Evolutionary conservation across 2,329 filamentous ascomycete genomes (phyloP), one percentile per base, ranked within the genome.

Genomic region (Ophiostoma sp.): DNA sequence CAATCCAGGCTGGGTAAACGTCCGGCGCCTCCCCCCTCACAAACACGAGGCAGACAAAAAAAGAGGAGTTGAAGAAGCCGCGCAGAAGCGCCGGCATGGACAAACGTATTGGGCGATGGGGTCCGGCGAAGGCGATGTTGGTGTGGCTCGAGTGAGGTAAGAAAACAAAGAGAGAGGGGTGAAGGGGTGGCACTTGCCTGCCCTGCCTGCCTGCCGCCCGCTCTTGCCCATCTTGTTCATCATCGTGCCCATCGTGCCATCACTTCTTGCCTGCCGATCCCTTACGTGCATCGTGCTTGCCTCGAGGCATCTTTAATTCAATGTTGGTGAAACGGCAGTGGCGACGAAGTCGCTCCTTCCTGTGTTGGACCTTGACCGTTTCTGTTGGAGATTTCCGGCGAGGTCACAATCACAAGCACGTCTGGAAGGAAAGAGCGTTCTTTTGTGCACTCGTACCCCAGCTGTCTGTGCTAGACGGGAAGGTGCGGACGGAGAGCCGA

Each of bases 11-110:
- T 39, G 55, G 55, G 69, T 42, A 71, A 57, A 63, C 36, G 52
- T 33, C 69, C 66, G 66, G 64, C 25, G 61, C 59, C 59, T 42
- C 8, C 8, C 42, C 42, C 42, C 12, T 48, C 42, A 48, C 36
- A n/a, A 64, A 42, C 61, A 28, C 64, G 42, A 68, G 36, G 61
- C n/a, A 45, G 61, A 66, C 59, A 11, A 57, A n/a, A 57, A 45
- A 17, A 28, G 17, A 45, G 55, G 45, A 22, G 39, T 2, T 5
- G 3, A 42, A 68, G 39, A 68, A 69, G 33, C 28, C 36, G 45
- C 39, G 70, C 70, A 71, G 70, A 63, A 71, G 57, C 57, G 55
- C 55, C 57, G 70, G 39, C 25, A 42, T 45, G 25, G 36, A 55
- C 12, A 31, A 42, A 31, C 50, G 19, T 66, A 28, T 52, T 72